Conservation (phyloP, 768 basidiomycete genomes). For the Hirschioporus abietinus region DNA sequence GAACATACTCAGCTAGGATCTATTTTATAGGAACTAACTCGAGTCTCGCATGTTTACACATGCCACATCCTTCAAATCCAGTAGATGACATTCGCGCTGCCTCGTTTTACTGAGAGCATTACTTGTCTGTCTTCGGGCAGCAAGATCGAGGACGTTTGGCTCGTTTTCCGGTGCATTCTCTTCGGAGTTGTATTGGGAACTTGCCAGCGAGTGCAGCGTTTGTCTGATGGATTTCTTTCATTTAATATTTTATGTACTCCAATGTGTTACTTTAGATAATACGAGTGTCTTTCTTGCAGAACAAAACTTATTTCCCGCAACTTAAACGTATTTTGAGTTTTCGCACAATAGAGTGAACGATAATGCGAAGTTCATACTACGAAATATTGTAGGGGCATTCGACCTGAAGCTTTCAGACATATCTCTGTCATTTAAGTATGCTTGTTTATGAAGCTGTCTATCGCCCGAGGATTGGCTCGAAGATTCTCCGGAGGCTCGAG, state of each 20-base stretch:
- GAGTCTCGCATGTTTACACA: conserved; percentile 77
- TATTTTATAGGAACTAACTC: conserved; percentile 75
- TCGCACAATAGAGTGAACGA: too few relatives aligned
- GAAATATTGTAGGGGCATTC: too few relatives aligned
- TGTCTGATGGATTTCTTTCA: conserved; percentile 53
- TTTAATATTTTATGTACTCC: conserved; percentile 43
- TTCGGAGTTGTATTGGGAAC: conserved; percentile 13
- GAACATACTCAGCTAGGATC: conserved; percentile 81
- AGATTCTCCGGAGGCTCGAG: too few relatives aligned
- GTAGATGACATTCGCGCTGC: conserved; percentile 61
- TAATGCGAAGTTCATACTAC: too few relatives aligned
- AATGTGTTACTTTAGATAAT: too few relatives aligned
- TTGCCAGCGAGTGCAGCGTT: conserved; percentile 50
- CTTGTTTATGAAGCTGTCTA: too few relatives aligned
- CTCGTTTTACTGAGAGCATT: conserved; percentile 69
- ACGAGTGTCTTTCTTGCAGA: too few relatives aligned
- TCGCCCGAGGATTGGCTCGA: too few relatives aligned
- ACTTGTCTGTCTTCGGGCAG: conserved; percentile 26
- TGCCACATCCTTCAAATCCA: conserved; percentile 69
- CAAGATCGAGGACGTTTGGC: conserved; percentile 59
- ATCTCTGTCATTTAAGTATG: too few relatives aligned
- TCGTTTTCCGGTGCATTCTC: conserved; percentile 23
- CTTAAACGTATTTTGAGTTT: too few relatives aligned
- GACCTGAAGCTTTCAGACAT: too few relatives aligned
- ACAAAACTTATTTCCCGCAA: too few relatives aligned